These are phyloP conservation scores for Nadsonia commutata DNA, from an alignment of 1,139 yeast species.

Conservation along the genomic window DNA sequence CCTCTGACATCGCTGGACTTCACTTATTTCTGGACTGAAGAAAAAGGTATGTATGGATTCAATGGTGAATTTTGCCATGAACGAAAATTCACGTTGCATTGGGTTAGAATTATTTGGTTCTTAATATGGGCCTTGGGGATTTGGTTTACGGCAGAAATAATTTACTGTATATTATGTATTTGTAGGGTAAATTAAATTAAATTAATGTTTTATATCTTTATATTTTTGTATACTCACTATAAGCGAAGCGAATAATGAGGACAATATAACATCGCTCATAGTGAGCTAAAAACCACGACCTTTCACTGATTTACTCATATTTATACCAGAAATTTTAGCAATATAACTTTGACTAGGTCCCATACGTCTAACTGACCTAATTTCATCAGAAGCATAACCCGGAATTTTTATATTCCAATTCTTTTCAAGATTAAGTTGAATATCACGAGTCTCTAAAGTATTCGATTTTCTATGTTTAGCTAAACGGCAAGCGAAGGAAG, in stretches of 20 bases:
- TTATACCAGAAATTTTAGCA: constrained; percentile 55
- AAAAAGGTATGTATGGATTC: constrained; percentile 16
- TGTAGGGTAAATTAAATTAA: too few species aligned
- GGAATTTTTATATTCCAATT: constrained; percentile 95
- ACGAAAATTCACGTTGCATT: constrained; percentile 9
- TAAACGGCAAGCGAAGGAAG: constrained; percentile 82
- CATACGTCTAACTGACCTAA: constrained; percentile 70
- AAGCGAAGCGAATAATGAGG: background rate
- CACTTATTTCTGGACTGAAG: constrained; percentile 14
- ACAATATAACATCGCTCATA: background rate
- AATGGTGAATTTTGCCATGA: constrained; percentile 15
- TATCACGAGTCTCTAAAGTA: constrained; percentile 70
- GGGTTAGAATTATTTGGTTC: background rate
- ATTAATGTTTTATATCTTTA: background rate
- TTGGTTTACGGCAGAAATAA: background rate
- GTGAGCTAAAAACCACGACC: constrained; percentile 8
- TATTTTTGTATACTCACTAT: background rate
- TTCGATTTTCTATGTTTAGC: constrained; percentile 95
- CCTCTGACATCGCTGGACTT: constrained; percentile 14
- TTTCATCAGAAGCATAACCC: constrained; percentile 84
- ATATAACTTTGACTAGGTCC: constrained; percentile 58
- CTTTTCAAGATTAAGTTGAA: constrained; percentile 82
- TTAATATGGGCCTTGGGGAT: background rate
- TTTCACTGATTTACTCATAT: constrained; percentile 27
- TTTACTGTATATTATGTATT: background rate